Base-by-base conservation (phyloP, 345 rosid species). In the Salix brachista region DNA sequence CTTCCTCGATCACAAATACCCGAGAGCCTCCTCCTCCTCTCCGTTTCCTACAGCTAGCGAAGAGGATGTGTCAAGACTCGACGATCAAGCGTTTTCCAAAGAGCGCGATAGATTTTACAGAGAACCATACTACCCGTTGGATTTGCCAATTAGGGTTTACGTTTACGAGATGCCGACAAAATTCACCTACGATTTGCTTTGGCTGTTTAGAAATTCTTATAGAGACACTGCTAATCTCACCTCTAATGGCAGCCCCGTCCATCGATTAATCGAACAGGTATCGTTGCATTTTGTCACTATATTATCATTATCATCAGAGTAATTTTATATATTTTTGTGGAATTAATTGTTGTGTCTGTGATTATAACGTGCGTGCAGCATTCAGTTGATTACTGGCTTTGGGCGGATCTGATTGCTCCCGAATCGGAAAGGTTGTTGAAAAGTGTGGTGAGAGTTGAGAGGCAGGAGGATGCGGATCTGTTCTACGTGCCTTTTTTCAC, bases 191-290 rank as follows among this genome's bases (percentile, higher is more conserved):
- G 97, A 96, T 84, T 86, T 96, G 79, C 95, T 94, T 62, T 78
- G 84, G 90, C 81, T 93, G 72, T 94, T 94, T 82, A 77, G 83
- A 72, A 87, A 88, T 72, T 86, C 91, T 81, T 96, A 92, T 77
- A 85, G 71, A 68, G 90, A 90, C 13, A 92, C 98, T 9, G 86
- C 82, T 28, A 93, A 93, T 88, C 91, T 94, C 76, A 93, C 98
- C 42, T 93, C 97, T 78, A 96, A 96, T 68, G 99, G 98, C 56
- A 96, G 99, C 82, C 99, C 97, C 73, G 97, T 96, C 69, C 98
- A 96, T 81, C 97, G 98, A 18, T 81, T 96, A 6, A 91, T 96
- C 75, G 99, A 92, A 71, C 98, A 91, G 92, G 97, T 90, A 52
- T 54, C 50, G 21, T 42, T 74, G 14, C 26, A 18, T 44, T 48